A percentile compares a stretch with the other conserved stretches of the same genome.
Conservation (phyloP, 2,329 filamentous ascomycete genomes). For the Byssochlamys sp. region DNA sequence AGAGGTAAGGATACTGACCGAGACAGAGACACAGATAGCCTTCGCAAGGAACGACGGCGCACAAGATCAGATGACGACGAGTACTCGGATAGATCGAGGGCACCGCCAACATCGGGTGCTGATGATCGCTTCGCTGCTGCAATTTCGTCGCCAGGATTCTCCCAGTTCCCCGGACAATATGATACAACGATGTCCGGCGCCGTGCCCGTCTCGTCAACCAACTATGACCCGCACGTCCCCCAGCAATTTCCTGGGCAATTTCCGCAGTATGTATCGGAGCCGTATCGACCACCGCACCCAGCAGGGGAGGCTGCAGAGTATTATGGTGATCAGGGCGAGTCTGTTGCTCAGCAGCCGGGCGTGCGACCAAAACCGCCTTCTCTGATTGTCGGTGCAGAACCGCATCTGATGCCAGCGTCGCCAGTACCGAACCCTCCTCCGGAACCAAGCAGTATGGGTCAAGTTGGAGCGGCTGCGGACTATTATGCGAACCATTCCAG, state of each 20-base stretch:
- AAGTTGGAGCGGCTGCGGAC: slow-evolving; percentile 44
- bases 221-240: slow-evolving; percentile 41
- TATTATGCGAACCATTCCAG: slow-evolving; percentile 38
- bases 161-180: slow-evolving; percentile 26
- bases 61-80: slow-evolving; percentile 21
- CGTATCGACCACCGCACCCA: slow-evolving; percentile 38
- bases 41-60: slow-evolving; percentile 18
- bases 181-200: slow-evolving; percentile 13
- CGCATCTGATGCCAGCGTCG: slow-evolving; percentile 48
- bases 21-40: slow-evolving; percentile 9
- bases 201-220: slow-evolving; percentile 15
- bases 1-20: slow-evolving; percentile 7
- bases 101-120: slow-evolving; percentile 12
- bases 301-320: slow-evolving; percentile 52
- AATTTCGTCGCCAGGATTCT: slow-evolving; percentile 21
- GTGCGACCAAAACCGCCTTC: slow-evolving; percentile 44
- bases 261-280: slow-evolving; percentile 35
- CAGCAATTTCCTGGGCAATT: slow-evolving; percentile 54
- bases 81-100: slow-evolving; percentile 13
- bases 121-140: slow-evolving; percentile 21
- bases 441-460: slow-evolving; percentile 47
- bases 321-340: slow-evolving; percentile 54
- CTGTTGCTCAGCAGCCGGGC: slow-evolving; percentile 51
- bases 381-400: slow-evolving; percentile 46
- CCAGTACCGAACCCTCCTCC: slow-evolving; percentile 43